Evolutionary conservation across 1,139 yeast species (phyloP).

Genomic region (Debaryomyces nepalensis): DNA sequence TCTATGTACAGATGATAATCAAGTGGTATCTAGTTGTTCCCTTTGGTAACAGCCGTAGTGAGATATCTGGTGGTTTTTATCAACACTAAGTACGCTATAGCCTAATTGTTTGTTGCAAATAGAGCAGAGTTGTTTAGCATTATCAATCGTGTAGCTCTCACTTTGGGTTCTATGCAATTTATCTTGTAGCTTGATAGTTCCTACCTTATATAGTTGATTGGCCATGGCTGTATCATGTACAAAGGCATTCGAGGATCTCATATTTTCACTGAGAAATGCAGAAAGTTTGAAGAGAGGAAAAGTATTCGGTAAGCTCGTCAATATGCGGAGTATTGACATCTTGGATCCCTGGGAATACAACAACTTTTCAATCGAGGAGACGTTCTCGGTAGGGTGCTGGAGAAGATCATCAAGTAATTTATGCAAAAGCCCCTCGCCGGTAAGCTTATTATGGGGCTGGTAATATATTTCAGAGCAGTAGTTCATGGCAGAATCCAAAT

Average conservation of each 20-base stretch:
- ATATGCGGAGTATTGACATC: constrained; percentile 55
- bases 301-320: constrained; percentile 55
- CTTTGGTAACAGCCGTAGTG: constrained; percentile 66
- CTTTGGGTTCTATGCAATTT: constrained; percentile 43
- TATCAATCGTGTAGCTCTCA: constrained; percentile 39
- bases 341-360: constrained; percentile 55
- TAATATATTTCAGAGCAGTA: constrained; percentile 61
- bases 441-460: constrained; percentile 33
- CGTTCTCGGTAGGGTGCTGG: constrained; percentile 35
- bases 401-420: constrained; percentile 45
- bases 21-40: constrained; percentile 3
- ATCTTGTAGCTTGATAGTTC: constrained; percentile 37
- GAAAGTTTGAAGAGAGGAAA: constrained; percentile 51
- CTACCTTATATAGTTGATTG: constrained; percentile 43
- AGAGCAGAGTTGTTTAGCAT: constrained; percentile 52
- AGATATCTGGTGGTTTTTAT: constrained; percentile 55
- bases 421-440: constrained; percentile 47
- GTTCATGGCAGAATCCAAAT: constrained; percentile 59
- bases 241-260: constrained; percentile 38
- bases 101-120: constrained; percentile 68
- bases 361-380: constrained; percentile 47
- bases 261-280: constrained; percentile 50
- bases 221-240: constrained; percentile 33
- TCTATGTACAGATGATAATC: constrained; percentile 1
- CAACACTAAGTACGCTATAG: constrained; percentile 60